Evolutionary conservation across 2,329 filamentous ascomycete genomes (phyloP), one percentile per base, ranked within the genome.

Genomic region (Basipetospora chlamydospora): DNA sequence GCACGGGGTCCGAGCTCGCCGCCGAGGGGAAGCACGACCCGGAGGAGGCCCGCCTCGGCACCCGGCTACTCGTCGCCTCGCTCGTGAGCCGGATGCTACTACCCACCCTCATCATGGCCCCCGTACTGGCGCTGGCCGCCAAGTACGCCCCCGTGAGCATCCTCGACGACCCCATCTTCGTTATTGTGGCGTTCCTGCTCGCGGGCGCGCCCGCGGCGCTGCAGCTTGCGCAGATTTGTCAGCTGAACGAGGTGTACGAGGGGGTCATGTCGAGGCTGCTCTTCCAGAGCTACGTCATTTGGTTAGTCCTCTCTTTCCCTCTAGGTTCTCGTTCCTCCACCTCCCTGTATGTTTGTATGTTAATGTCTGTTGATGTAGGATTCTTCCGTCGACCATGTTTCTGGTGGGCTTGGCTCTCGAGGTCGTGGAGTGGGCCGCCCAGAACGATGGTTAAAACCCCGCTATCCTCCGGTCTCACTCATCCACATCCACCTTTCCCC

Each of bases 221-320:
- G 44, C 90, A 98, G 60, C 64, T 98, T 51, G 88, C 90, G 6
- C 90, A 98, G 61, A 98, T 98, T 42, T 98, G 90, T 61, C 90
- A 96, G 67, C 82, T 96, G 61, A 98, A 98, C 58, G 80, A 80
- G 43, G 90, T 98, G 8, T 98, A 85, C 56, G 88, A 96, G 65
- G 76, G 80, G 13, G 85, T 90, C 33, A 96, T 98, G 87, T 82
- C 83, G 43, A 82, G 76, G 55, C 70, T 98, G 39, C 61, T 96
- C 35, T 94, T 96, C 64, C 88, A 95, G 64, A 95, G 88, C 60
- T 61, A 61, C 43, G 58, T 98, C 41, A 78, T 95, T 44, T 94
- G 86, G 84, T 84, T 64, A 60, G 77, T 66, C 37, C 30, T 33
- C 28, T 16, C 11, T 20, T 35, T 18, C 6, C 23, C 11, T 7